Evolutionary conservation across 1,284 basidiomycete species (phyloP).

Genomic region (Cutaneotrichosporon arboriforme): DNA sequence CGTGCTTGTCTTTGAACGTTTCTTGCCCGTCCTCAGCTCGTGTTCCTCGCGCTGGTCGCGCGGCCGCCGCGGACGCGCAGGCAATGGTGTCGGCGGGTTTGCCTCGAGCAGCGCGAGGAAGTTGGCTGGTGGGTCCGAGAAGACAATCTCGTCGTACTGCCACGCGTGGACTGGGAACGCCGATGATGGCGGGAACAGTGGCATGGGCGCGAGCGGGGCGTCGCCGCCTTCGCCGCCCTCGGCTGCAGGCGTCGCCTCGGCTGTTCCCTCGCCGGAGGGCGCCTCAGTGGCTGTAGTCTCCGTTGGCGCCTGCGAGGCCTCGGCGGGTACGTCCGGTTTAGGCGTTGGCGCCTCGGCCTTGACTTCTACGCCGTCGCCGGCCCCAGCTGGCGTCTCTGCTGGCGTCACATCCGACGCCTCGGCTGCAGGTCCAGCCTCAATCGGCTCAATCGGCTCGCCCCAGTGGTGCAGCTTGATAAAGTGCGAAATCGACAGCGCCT

Average conservation of each 20-base stretch:
- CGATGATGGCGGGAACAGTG: conserved; percentile 11
- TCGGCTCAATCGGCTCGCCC: conserved; percentile 49
- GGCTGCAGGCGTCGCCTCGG: conserved; percentile 5
- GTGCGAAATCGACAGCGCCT: conserved; percentile 79
- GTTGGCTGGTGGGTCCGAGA: conserved; percentile 83
- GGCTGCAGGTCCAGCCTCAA: conserved; percentile 20
- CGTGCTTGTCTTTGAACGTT: conserved; percentile 15
- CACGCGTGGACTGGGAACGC: conserved; percentile 75
- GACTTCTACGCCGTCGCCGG: conserved; percentile 7
- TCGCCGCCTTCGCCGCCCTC: conserved; percentile 2
- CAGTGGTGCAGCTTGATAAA: conserved; percentile 96
- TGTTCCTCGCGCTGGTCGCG: conserved; percentile 35
- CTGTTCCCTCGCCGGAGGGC: not conserved
- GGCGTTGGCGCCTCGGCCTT: conserved; percentile 11
- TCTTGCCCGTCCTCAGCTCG: conserved; percentile 33
- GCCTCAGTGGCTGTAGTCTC: conserved; percentile 13
- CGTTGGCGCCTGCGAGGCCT: not conserved
- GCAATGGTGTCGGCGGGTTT: conserved; percentile 77
- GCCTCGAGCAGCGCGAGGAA: conserved; percentile 78
- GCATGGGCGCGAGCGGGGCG: not conserved
- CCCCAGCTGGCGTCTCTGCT: conserved; percentile 2
- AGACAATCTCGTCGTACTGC: conserved; percentile 99
- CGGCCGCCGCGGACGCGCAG: conserved; percentile 55
- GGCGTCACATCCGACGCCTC: conserved; percentile 6
- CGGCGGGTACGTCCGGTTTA: not conserved